phyloP scores from a whole-genome alignment of 2,329 filamentous ascomycete species.

The Colletotrichum limetticola region DNA sequence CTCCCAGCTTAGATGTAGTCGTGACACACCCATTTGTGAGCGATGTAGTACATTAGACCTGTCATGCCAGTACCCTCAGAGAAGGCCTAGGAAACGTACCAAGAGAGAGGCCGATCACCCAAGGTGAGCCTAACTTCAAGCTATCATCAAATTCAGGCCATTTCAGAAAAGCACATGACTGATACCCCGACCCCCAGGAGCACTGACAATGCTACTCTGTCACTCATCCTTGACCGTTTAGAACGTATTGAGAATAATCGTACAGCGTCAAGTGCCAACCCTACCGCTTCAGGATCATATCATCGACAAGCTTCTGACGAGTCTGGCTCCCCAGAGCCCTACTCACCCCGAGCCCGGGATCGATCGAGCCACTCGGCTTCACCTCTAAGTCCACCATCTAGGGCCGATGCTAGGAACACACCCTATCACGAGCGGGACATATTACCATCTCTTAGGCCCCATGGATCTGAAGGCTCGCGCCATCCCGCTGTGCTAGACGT shows the following conservation, averaged over 20 bases:
- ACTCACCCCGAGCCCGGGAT: background rate
- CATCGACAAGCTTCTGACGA: background rate
- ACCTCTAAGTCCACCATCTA: background rate
- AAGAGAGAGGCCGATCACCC: slow-evolving; percentile 33
- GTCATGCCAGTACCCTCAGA: slow-evolving; percentile 42
- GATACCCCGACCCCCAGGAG: background rate
- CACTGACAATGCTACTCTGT: slow-evolving; percentile 35
- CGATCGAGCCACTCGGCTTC: background rate
- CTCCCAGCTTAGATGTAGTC: slow-evolving; percentile 42
- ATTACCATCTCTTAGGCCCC: background rate
- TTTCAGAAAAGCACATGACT: background rate
- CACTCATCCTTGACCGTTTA: slow-evolving; percentile 43
- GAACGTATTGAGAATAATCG: slow-evolving; percentile 41
- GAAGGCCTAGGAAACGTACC: slow-evolving; percentile 38
- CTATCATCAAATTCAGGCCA: background rate
- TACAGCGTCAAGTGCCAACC: background rate
- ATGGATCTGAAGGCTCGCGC: background rate
- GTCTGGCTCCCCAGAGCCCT: background rate
- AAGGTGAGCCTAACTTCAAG: slow-evolving; percentile 29
- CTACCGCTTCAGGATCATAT: slow-evolving; percentile 6
- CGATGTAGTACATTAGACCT: slow-evolving; percentile 40
- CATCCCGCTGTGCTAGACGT: slow-evolving; percentile 37
- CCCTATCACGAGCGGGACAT: too few relatives aligned
- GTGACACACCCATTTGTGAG: slow-evolving; percentile 41
- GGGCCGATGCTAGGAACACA: background rate